Evolutionary conservation across 192 early-diverging fungal species (phyloP).

Genomic region (Coemansia sp.): DNA sequence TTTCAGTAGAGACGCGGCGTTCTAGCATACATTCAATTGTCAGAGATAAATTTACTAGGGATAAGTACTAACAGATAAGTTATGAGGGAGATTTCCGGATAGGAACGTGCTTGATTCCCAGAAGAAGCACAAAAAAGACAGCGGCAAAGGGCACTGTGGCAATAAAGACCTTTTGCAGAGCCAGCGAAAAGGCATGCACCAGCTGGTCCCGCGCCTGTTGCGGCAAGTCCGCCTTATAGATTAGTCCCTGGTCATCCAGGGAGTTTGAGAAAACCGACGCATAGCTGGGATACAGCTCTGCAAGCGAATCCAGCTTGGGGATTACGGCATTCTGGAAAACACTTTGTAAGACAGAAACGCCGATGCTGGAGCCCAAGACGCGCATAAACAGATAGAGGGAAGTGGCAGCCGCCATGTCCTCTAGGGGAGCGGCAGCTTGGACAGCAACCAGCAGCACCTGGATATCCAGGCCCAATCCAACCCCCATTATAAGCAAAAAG

Average conservation of each 20-base stretch:
- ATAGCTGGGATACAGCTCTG: conserved; percentile 22
- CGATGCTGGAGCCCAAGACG: conserved; percentile 40
- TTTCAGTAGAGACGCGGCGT: too few species aligned
- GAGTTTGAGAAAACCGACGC: conserved; percentile 17
- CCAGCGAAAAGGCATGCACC: conserved; percentile 11
- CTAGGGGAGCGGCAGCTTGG: conserved; percentile 63
- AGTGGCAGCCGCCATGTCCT: conserved; percentile 74
- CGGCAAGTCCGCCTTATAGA: conserved; percentile 11
- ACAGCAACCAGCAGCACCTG: conserved; percentile 72
- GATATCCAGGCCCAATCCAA: conserved; percentile 71
- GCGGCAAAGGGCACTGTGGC: conserved; percentile 20
- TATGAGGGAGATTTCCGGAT: too few species aligned
- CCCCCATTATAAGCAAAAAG: conserved; percentile 66
- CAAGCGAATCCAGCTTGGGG: conserved; percentile 39
- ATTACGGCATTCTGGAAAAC: conserved; percentile 38
- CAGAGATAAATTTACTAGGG: too few species aligned
- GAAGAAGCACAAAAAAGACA: conserved; percentile 17
- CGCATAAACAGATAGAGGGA: conserved; percentile 63
- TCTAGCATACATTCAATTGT: too few species aligned
- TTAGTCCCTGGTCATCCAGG: conserved; percentile 18
- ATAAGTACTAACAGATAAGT: too few species aligned
- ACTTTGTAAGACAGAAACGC: conserved; percentile 43
- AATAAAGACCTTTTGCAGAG: conserved; percentile 24
- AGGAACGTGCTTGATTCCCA: conserved; percentile 27
- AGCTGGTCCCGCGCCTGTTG: not conserved